Percentiles rank a stretch among this genome's conserved stretches.
Evolutionary conservation across 345 rosid species (phyloP).

Genomic region (Anacardium occidentale): DNA sequence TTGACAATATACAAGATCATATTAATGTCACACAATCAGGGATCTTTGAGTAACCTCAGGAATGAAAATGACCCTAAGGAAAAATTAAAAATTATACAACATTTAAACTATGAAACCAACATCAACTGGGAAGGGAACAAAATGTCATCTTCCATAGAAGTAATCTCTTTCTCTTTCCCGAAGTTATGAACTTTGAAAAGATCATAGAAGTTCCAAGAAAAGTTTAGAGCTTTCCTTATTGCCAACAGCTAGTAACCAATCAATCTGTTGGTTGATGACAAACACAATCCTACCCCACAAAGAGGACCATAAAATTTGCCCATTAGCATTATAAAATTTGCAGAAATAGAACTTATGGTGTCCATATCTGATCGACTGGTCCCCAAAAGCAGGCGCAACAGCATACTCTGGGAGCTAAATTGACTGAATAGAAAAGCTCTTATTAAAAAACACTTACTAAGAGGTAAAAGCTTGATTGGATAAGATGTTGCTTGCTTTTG

Average conservation of each 20-base stretch:
- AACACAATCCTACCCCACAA: no score
- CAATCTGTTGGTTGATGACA: neutral
- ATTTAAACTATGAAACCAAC: no score
- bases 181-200: neutral
- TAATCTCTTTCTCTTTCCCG: neutral
- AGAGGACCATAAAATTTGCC: neutral
- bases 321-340: neutral
- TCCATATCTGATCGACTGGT: neutral
- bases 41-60: no score
- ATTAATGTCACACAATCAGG: no score
- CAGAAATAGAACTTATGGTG: neutral
- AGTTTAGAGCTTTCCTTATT: neutral
- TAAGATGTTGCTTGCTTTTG: conserved; percentile 7
- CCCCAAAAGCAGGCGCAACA: neutral
- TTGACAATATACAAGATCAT: no score
- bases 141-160: neutral
- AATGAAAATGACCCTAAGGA: no score
- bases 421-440: neutral
- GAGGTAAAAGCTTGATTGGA: neutral
- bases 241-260: neutral
- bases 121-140: neutral
- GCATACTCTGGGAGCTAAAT: neutral
- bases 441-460: neutral
- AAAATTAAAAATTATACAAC: no score
- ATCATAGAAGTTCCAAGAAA: conserved; percentile 15